Conservation (phyloP, 352 stramenopile genomes). For the Phytopythium montanum region DNA sequence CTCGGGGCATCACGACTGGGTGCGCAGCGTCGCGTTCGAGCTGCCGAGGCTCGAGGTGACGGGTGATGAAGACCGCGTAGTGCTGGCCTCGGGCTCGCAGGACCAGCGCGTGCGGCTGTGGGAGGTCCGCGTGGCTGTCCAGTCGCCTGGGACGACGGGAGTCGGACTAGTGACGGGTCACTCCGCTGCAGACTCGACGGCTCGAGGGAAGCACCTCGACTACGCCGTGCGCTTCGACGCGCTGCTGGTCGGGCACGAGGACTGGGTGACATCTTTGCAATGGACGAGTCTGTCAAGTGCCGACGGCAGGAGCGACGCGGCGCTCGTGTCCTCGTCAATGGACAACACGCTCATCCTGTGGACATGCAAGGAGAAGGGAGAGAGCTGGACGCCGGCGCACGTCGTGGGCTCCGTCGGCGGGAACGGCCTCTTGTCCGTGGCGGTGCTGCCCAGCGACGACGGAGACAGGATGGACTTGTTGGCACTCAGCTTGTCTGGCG, state of each 20-base stretch:
- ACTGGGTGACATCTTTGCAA: constrained; percentile 74
- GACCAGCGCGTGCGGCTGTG: constrained; percentile 71
- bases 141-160: neutral
- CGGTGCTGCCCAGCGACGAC: constrained; percentile 18
- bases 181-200: constrained; percentile 1
- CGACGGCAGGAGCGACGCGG: neutral
- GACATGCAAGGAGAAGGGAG: constrained; percentile 19
- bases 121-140: constrained; percentile 28
- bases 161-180: neutral
- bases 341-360: constrained; percentile 77
- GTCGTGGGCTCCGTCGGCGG: constrained; percentile 58
- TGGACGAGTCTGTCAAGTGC: constrained; percentile 31
- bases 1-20: constrained; percentile 64
- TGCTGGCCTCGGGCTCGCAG: constrained; percentile 66
- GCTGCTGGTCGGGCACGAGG: constrained; percentile 67
- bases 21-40: constrained; percentile 62
- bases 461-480: constrained; percentile 42
- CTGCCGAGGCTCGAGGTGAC: neutral
- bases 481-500: constrained; percentile 54
- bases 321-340: constrained; percentile 68
- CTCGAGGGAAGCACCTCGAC: neutral
- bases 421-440: constrained; percentile 44
- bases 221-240: constrained; percentile 66
- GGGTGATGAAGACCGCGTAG: constrained; percentile 3
- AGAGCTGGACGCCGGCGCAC: constrained; percentile 41